Conservation (phyloP, 352 stramenopile genomes). For the Pythium scleroteichum region DNA sequence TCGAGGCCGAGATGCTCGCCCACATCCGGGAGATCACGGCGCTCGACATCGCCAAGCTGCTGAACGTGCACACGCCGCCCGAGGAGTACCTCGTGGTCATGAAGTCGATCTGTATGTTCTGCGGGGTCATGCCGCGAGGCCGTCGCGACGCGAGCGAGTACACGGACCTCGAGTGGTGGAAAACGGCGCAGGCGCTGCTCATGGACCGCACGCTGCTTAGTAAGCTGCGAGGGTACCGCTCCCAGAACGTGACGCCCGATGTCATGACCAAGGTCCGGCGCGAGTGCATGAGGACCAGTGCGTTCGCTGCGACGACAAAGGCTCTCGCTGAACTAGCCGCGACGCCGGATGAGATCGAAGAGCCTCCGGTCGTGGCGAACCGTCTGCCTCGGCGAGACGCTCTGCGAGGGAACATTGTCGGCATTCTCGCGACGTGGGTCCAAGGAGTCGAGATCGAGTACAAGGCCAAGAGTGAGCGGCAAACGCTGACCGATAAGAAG, state of each 20-base stretch:
- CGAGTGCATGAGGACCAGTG: slow-evolving; percentile 58
- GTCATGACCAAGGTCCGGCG: slow-evolving; percentile 79
- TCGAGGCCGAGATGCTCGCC: slow-evolving; percentile 62
- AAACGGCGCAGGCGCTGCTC: slow-evolving; percentile 70
- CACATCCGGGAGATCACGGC: slow-evolving; percentile 73
- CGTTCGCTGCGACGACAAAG: slow-evolving; percentile 30
- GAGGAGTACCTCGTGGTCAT: slow-evolving; percentile 58
- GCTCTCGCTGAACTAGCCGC: neutral
- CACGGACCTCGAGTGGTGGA: slow-evolving; percentile 79
- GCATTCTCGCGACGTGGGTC: slow-evolving; percentile 65
- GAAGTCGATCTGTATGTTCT: slow-evolving; percentile 76
- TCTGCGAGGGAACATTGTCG: slow-evolving; percentile 48
- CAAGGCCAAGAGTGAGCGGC: slow-evolving; percentile 51
- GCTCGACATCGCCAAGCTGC: slow-evolving; percentile 64
- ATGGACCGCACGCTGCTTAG: slow-evolving; percentile 77
- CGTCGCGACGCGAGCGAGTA: slow-evolving; percentile 63
- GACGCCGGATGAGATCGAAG: neutral
- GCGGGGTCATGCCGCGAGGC: slow-evolving; percentile 53
- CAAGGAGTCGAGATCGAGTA: slow-evolving; percentile 79
- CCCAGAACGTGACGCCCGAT: slow-evolving; percentile 52
- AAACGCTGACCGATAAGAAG: slow-evolving; percentile 58
- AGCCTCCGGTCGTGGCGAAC: neutral
- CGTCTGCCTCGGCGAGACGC: slow-evolving; percentile 34
- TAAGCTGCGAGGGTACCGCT: slow-evolving; percentile 51
- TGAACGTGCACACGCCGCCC: slow-evolving; percentile 56